Conservation (phyloP, 2,329 filamentous ascomycete species). For the Aspergillus pseudonomiae region DNA sequence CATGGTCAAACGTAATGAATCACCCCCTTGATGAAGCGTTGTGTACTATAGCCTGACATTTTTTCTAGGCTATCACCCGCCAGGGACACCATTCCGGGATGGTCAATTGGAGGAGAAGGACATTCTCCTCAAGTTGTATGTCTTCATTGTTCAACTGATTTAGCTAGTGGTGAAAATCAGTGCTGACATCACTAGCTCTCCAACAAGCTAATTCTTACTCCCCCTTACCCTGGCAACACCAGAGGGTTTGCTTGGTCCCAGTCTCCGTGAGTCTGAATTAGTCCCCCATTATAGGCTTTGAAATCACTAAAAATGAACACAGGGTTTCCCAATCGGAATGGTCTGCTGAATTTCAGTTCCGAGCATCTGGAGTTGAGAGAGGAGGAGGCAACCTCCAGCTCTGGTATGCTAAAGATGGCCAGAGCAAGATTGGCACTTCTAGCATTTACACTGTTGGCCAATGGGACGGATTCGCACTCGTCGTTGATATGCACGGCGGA, state of each 20-base stretch:
- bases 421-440: slow-evolving; percentile 65
- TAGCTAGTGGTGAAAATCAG: slow-evolving; percentile 18
- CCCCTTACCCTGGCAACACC: slow-evolving; percentile 81
- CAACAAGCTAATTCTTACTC: slow-evolving; percentile 90
- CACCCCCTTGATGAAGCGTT: neutral
- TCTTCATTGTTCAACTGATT: neutral
- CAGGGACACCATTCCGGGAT: slow-evolving; percentile 57
- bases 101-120: slow-evolving; percentile 57
- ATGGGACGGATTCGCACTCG: slow-evolving; percentile 89
- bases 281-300: neutral
- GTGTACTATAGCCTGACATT: slow-evolving; percentile 12
- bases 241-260: slow-evolving; percentile 83
- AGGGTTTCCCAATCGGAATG: slow-evolving; percentile 65
- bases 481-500: slow-evolving; percentile 82
- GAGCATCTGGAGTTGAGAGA: slow-evolving; percentile 81
- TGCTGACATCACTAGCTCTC: slow-evolving; percentile 59
- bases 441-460: slow-evolving; percentile 82
- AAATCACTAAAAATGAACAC: slow-evolving; percentile 10
- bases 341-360: slow-evolving; percentile 83
- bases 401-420: slow-evolving; percentile 79
- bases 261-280: slow-evolving; percentile 43
- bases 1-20: slow-evolving; percentile 62
- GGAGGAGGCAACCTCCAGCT: slow-evolving; percentile 89
- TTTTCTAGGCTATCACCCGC: slow-evolving; percentile 62
- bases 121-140: slow-evolving; percentile 57